These are phyloP conservation scores for Nothophaeocryptopus gaeumannii DNA, from an alignment of 2,329 filamentous ascomycete species.

Conservation along the genomic window DNA sequence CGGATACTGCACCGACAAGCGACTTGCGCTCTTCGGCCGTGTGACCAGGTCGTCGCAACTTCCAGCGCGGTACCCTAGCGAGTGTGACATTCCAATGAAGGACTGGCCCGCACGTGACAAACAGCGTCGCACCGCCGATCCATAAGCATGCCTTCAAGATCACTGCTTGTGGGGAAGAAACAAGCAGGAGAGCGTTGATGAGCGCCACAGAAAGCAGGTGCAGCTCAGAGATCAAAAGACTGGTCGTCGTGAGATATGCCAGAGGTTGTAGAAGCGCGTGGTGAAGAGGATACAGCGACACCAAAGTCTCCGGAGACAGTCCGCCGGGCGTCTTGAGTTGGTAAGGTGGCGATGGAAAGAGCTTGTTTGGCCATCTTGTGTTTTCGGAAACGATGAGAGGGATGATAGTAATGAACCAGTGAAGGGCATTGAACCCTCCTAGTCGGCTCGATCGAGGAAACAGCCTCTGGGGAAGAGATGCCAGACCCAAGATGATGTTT, in stretches of 20 bases:
- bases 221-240: slow-evolving; percentile 79
- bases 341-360: slow-evolving; percentile 24
- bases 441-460: slow-evolving; percentile 62
- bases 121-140: slow-evolving; percentile 68
- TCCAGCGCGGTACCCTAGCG: slow-evolving; percentile 87
- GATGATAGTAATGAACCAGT: slow-evolving; percentile 74
- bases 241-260: slow-evolving; percentile 81
- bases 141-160: slow-evolving; percentile 47
- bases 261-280: slow-evolving; percentile 71
- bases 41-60: slow-evolving; percentile 63
- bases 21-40: slow-evolving; percentile 43
- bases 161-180: slow-evolving; percentile 57
- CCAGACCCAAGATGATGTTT: slow-evolving; percentile 77
- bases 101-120: slow-evolving; percentile 69
- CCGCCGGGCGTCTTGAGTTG: slow-evolving; percentile 19
- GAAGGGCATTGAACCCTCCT: slow-evolving; percentile 62
- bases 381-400: slow-evolving; percentile 60
- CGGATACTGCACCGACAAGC: slow-evolving; percentile 42
- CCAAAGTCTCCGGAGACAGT: slow-evolving; percentile 55
- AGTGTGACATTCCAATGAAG: slow-evolving; percentile 81
- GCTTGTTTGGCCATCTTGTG: slow-evolving; percentile 37
- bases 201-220: slow-evolving; percentile 80
- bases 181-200: slow-evolving; percentile 75
- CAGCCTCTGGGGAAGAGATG: slow-evolving; percentile 69
- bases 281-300: slow-evolving; percentile 77